Conservation (phyloP, 768 basidiomycete genomes). For the Lentinula boryana region DNA sequence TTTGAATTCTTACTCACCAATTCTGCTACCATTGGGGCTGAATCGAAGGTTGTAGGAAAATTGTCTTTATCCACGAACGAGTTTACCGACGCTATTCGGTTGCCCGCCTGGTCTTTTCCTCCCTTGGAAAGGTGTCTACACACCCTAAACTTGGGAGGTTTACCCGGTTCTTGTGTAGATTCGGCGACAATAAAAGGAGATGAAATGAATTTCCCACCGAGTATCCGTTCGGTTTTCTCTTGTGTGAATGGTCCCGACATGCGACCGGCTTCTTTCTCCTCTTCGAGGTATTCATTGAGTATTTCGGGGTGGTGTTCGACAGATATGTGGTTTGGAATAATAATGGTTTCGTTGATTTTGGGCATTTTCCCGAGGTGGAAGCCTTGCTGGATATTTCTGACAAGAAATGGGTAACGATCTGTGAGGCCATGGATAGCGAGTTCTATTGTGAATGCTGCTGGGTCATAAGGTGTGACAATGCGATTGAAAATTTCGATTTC, state of each 20-base stretch:
- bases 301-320: neutral
- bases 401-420: conserved; percentile 21
- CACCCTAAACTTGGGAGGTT: conserved; percentile 5
- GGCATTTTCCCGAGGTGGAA: conserved; percentile 30
- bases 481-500: conserved; percentile 16
- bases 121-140: conserved; percentile 10
- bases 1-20: neutral
- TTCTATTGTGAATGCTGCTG: conserved; percentile 18
- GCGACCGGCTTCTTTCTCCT: neutral
- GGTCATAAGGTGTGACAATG: conserved; percentile 24
- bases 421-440: conserved; percentile 18
- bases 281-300: neutral
- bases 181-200: conserved; percentile 9
- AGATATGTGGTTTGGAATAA: conserved; percentile 11
- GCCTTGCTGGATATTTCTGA: conserved; percentile 20
- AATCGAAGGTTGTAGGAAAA: neutral
- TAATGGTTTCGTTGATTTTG: neutral
- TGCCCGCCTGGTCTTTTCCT: neutral
- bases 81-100: neutral
- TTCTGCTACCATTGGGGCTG: neutral
- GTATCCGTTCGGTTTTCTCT: neutral
- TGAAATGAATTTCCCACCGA: conserved; percentile 5
- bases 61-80: neutral
- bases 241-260: neutral
- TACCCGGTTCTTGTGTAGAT: conserved; percentile 2